Percentiles rank a stretch among this genome's conserved stretches.
phyloP scores from a whole-genome alignment of 78 protist species.

The Pelomyxa schiedti region DNA sequence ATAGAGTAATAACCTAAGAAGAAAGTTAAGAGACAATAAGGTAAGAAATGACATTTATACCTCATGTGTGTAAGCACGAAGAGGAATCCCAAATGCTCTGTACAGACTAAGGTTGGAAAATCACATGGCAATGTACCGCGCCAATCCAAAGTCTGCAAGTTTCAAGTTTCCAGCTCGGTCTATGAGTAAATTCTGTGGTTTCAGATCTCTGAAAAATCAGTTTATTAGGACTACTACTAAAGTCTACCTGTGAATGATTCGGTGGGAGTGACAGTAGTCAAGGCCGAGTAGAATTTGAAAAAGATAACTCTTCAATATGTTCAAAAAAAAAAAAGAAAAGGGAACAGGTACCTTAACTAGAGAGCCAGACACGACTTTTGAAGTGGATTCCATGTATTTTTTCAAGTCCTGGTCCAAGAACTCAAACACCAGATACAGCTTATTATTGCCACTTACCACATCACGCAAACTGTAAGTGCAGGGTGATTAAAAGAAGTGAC shows the following conservation, averaged over 20 bases:
- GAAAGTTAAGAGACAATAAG: too few species aligned
- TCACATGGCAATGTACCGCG: too few species aligned
- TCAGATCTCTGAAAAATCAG: not conserved
- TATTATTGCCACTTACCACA: constrained; percentile 81
- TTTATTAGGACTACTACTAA: too few species aligned
- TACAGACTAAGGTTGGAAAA: too few species aligned
- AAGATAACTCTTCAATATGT: constrained; percentile 23
- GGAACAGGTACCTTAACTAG: too few species aligned
- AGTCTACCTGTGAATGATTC: constrained; percentile 80
- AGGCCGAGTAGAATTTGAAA: constrained; percentile 79
- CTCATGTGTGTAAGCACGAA: constrained; percentile 90
- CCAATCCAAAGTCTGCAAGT: constrained; percentile 97
- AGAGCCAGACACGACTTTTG: too few species aligned
- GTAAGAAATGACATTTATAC: too few species aligned
- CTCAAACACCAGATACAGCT: constrained; percentile 95
- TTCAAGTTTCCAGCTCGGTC: constrained; percentile 71
- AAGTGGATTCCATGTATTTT: constrained; percentile 81
- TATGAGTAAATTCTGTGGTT: constrained; percentile 51
- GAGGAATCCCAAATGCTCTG: constrained; percentile 87
- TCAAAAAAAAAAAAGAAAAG: too few species aligned
- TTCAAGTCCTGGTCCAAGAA: constrained; percentile 92
- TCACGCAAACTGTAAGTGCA: constrained; percentile 73
- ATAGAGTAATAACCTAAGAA: too few species aligned
- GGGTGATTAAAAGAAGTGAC: too few species aligned
- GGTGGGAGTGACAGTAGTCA: constrained; percentile 69